Percentiles rank a stretch among this genome's conserved stretches.
Evolutionary conservation across 768 basidiomycete genomes (phyloP).

Genomic region (Mycena vitilis): DNA sequence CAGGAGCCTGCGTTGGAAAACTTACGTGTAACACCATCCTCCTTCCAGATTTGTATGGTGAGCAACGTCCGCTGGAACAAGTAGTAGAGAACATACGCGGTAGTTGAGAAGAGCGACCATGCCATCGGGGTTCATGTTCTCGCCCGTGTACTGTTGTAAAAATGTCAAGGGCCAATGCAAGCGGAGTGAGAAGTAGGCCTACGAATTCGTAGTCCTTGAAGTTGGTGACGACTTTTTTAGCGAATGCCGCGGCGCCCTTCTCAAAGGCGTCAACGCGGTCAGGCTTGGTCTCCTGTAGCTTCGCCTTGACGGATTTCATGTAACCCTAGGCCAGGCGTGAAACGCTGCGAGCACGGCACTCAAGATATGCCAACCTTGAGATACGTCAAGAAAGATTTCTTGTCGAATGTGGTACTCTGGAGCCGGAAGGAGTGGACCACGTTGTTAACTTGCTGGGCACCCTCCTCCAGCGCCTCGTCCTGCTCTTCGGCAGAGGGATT

Average conservation of each 20-base stretch:
- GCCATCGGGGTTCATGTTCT: conserved; percentile 86
- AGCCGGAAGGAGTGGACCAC: conserved; percentile 93
- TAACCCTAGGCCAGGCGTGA: conserved; percentile 67
- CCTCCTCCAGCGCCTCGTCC: conserved; percentile 85
- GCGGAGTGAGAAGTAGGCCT: conserved; percentile 40
- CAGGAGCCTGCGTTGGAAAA: conserved; percentile 28
- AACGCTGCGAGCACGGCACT: conserved; percentile 11
- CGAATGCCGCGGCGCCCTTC: conserved; percentile 78
- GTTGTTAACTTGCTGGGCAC: conserved; percentile 85
- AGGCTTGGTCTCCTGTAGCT: conserved; percentile 65
- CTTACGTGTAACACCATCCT: conserved; percentile 87
- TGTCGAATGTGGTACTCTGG: conserved; percentile 84
- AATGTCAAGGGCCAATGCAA: not conserved
- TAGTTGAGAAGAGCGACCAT: conserved; percentile 97
- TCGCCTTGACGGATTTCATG: conserved; percentile 90
- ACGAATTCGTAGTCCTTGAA: conserved; percentile 97
- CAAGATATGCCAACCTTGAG: conserved; percentile 71
- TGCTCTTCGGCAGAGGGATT: conserved; percentile 93
- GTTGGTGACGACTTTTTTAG: conserved; percentile 89
- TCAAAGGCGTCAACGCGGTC: conserved; percentile 82
- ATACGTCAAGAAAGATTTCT: conserved; percentile 84
- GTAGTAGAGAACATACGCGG: conserved; percentile 63
- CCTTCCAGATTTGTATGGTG: conserved; percentile 49
- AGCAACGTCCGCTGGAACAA: not conserved
- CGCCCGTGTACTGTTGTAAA: conserved; percentile 72